Conservation (phyloP, 495 filamentous ascomycete species). For the Rhizodiscina lignyota region DNA sequence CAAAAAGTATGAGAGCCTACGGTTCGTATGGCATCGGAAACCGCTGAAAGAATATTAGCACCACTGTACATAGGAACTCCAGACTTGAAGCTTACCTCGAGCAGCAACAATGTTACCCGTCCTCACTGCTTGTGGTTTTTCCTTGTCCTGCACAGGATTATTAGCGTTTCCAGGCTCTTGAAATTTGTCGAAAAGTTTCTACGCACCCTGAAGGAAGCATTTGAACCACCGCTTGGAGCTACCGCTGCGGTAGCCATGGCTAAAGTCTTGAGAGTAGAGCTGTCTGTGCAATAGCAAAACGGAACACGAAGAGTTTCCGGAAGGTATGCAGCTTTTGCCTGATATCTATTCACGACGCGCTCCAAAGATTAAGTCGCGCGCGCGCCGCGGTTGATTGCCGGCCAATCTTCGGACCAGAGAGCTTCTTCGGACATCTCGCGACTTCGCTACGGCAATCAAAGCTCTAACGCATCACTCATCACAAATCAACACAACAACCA, state of each 20-base stretch:
- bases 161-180: constrained; percentile 14
- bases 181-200: constrained; percentile 5
- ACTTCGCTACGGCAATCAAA: too few relatives aligned
- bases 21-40: constrained; percentile 91
- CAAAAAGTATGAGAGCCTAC: constrained; percentile 21
- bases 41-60: constrained; percentile 36
- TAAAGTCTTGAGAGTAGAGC: not conserved
- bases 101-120: constrained; percentile 92
- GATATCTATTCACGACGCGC: too few relatives aligned
- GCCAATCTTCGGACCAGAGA: too few relatives aligned
- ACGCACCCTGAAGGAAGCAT: constrained; percentile 60
- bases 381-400: too few relatives aligned
- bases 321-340: too few relatives aligned
- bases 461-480: too few relatives aligned
- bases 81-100: constrained; percentile 49
- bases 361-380: too few relatives aligned
- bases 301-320: not conserved
- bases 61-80: constrained; percentile 7
- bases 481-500: too few relatives aligned
- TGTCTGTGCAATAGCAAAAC: not conserved
- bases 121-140: constrained; percentile 94
- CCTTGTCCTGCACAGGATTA: constrained; percentile 58
- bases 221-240: constrained; percentile 40
- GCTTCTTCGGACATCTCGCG: too few relatives aligned
- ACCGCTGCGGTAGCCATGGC: constrained; percentile 24